Evolutionary conservation across 2,329 filamentous ascomycete species (phyloP).

Genomic region (Bisporella sp.): DNA sequence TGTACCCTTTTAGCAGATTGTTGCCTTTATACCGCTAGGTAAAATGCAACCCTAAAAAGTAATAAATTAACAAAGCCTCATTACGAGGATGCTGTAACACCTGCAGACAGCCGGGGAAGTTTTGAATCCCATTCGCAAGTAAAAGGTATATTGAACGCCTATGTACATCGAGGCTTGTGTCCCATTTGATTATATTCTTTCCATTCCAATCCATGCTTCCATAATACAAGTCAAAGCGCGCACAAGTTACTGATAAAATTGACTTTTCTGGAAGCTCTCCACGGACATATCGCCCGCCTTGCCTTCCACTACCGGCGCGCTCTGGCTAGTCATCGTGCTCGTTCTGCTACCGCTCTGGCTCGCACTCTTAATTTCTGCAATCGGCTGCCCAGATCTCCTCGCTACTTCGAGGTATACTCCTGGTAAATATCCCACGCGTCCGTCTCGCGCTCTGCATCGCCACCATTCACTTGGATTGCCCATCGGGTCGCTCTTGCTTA

Average conservation of each 20-base stretch:
- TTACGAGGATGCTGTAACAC: no score
- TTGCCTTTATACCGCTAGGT: no score
- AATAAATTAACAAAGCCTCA: no score
- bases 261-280: slow-evolving; percentile 66
- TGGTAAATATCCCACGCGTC: slow-evolving; percentile 85
- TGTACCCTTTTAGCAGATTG: no score
- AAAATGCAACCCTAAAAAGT: no score
- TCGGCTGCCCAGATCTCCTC: slow-evolving; percentile 40
- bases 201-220: neutral
- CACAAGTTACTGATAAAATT: slow-evolving; percentile 53
- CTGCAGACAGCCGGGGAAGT: no score
- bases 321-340: slow-evolving; percentile 32
- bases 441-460: slow-evolving; percentile 86
- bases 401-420: slow-evolving; percentile 81
- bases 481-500: slow-evolving; percentile 86
- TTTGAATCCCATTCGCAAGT: no score
- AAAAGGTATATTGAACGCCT: neutral
- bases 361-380: slow-evolving; percentile 27
- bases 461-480: slow-evolving; percentile 96
- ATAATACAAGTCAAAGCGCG: neutral
- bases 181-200: neutral
- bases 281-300: slow-evolving; percentile 58
- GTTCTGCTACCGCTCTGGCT: slow-evolving; percentile 39
- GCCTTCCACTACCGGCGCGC: slow-evolving; percentile 43
- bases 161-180: neutral